phyloP scores from a whole-genome alignment of 768 basidiomycete species.

The Mycena rebaudengoi region DNA sequence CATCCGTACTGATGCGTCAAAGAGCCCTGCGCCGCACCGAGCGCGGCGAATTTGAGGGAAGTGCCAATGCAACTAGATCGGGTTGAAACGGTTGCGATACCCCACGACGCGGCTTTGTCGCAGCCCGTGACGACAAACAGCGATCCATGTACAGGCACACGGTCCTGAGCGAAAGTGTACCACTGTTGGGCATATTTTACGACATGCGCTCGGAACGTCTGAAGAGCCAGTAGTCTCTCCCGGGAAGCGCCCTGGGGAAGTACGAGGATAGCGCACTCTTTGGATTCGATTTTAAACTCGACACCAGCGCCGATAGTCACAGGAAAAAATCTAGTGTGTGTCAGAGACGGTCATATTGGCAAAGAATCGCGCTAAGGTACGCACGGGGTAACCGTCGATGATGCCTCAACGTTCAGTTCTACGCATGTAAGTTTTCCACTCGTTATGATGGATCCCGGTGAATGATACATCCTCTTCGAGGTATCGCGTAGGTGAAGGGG shows the following conservation, averaged over 20 bases:
- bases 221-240: slow-evolving; percentile 4
- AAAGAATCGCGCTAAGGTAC: neutral
- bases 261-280: slow-evolving; percentile 26
- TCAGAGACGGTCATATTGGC: neutral
- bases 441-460: slow-evolving; percentile 1
- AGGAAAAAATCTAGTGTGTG: neutral
- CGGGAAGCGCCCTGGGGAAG: slow-evolving; percentile 28
- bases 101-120: neutral
- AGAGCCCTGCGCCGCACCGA: neutral
- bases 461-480: neutral
- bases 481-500: neutral
- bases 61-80: neutral
- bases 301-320: slow-evolving; percentile 9
- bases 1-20: no score
- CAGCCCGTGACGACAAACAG: neutral
- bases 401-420: neutral
- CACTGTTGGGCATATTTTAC: neutral
- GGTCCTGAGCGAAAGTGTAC: slow-evolving; percentile 2
- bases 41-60: neutral
- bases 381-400: slow-evolving; percentile 10
- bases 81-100: neutral
- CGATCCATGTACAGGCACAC: neutral
- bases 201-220: slow-evolving; percentile 20
- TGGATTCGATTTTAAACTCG: slow-evolving; percentile 8
- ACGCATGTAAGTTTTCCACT: neutral